Conservation (phyloP, 345 rosid species). For the Rhizophora apiculata region DNA sequence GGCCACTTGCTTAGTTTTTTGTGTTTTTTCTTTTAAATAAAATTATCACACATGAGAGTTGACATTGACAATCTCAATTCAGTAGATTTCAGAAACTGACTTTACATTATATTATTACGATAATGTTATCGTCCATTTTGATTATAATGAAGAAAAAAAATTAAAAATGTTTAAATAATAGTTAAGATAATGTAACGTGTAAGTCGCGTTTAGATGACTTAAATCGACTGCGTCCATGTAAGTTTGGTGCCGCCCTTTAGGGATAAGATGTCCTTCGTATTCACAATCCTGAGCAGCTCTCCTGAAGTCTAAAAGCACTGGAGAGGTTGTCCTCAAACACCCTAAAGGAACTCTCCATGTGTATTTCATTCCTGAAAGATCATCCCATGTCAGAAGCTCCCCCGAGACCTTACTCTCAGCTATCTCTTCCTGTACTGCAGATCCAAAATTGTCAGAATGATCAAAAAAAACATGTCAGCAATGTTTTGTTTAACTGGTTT, state of each 20-base stretch:
- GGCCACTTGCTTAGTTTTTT: too few species aligned
- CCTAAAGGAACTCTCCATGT: slow-evolving; percentile 40
- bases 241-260: slow-evolving; percentile 31
- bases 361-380: slow-evolving; percentile 34
- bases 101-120: too few species aligned
- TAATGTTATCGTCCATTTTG: too few species aligned
- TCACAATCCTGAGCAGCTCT: slow-evolving; percentile 20
- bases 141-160: too few species aligned
- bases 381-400: slow-evolving; percentile 37
- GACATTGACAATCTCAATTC: too few species aligned
- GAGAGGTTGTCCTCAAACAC: slow-evolving; percentile 31
- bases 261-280: slow-evolving; percentile 31
- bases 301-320: slow-evolving; percentile 20
- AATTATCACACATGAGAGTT: too few species aligned
- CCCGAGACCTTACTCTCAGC: slow-evolving; percentile 13
- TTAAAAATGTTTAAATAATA: too few species aligned
- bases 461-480: neutral
- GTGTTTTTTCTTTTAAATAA: too few species aligned
- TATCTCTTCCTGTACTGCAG: slow-evolving; percentile 23
- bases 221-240: too few species aligned
- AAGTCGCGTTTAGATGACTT: too few species aligned
- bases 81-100: too few species aligned
- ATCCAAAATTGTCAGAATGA: neutral
- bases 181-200: too few species aligned
- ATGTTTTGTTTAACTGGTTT: neutral